Base-by-base conservation (phyloP, 371 early-diverging fungal species). In the Mortierella sp. region DNA sequence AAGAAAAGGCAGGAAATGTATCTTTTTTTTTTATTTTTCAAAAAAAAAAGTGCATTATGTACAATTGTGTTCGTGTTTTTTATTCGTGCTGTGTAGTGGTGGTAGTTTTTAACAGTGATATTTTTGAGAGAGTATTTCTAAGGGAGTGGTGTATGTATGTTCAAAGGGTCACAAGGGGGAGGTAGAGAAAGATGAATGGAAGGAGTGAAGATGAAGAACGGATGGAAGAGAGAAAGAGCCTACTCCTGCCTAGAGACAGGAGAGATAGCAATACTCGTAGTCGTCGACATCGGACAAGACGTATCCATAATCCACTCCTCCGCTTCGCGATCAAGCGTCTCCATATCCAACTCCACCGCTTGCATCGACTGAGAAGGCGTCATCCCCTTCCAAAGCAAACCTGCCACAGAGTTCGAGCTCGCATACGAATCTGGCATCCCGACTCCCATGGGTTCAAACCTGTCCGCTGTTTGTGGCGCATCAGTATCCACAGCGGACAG, bases 381-480 rank as follows among this genome's bases (percentile, higher is more conserved):
- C 77, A 72, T 72, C 8, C 55, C 49, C 65, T 72, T 77, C 72
- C 77, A 77, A 41, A 77, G 32, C 38, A 65, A 35, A 18, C 65
- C 65, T 41, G 65, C 65, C 10, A 65, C 38, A 65, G 65, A 65
- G 38, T 65, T 65, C 8, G 38, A 65, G 32, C 32, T 49, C 43
- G 77, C 4, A 7, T 60, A 72, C 3, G 63, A 60, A 21, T 46
- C 32, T 16, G 63, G n/a, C 41, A 71, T 49, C 43, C 32, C 54
- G 1, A 24, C 65, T 18, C 21, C 8, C 21, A 21, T n/a, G 6
- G 65, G 65, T 0, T 65, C 65, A 24, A 38, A 21, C 8, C 65
- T 24, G 3, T 60, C 60, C 5, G 24, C 24, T 2, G 24, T 21
- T 41, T 65, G 35, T 0, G 51, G 5, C n/a, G 24, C 14, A 49